These are phyloP conservation scores for Vitis hybrid DNA, from an alignment of 177 flowering plant genomes.

Conservation along the genomic window DNA sequence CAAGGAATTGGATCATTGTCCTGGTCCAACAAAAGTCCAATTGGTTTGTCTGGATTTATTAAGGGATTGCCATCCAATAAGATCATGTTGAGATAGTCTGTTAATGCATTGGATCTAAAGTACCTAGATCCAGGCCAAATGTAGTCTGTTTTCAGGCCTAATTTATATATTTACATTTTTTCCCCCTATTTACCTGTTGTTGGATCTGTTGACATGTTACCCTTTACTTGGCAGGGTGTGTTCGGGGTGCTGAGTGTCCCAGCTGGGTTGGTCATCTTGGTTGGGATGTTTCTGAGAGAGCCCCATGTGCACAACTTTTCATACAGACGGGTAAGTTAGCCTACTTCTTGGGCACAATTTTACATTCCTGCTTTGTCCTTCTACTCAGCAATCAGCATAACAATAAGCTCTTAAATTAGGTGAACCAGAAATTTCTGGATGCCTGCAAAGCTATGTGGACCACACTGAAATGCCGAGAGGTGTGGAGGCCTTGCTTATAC, in stretches of 20 bases:
- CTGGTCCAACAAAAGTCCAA: too few relatives aligned
- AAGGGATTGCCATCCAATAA: too few relatives aligned
- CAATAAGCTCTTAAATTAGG: conserved; percentile 38
- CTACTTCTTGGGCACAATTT: not conserved
- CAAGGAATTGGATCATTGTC: too few relatives aligned
- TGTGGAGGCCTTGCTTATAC: conserved; percentile 93
- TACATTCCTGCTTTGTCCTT: not conserved
- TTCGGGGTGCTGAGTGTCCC: conserved; percentile 78
- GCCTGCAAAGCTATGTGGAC: conserved; percentile 83
- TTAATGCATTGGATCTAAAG: too few relatives aligned
- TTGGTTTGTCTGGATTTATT: too few relatives aligned
- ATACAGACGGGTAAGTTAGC: conserved; percentile 55
- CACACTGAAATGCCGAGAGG: conserved; percentile 65
- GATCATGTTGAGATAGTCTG: too few relatives aligned
- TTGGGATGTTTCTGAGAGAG: conserved; percentile 71
- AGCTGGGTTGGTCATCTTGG: conserved; percentile 53
- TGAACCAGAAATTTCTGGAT: conserved; percentile 52
- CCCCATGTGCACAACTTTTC: conserved; percentile 49
- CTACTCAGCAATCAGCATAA: not conserved
- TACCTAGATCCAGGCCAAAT: too few relatives aligned
- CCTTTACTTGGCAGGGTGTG: conserved; percentile 64
- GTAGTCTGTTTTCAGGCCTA: too few relatives aligned
- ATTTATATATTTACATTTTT: too few relatives aligned
- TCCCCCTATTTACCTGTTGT: not conserved
- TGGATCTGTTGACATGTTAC: not conserved